These are phyloP conservation scores for Ceratonia siliqua DNA, from an alignment of 306 rosid genomes.

Conservation along the genomic window DNA sequence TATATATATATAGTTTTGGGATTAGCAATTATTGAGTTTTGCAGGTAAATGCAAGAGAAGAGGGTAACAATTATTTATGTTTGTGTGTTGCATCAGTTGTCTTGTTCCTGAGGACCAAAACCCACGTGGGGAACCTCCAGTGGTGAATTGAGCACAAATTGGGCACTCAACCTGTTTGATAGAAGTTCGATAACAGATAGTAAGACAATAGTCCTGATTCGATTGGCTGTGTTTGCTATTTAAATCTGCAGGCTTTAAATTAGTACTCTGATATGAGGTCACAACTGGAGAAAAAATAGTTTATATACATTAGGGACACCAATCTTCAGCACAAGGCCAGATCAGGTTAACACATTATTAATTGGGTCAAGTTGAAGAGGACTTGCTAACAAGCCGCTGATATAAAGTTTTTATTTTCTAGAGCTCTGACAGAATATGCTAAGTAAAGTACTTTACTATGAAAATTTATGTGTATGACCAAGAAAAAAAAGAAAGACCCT, in stretches of 20 bases:
- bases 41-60: neutral
- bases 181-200: slow-evolving; percentile 27
- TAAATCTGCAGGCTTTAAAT: neutral
- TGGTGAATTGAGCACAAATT: slow-evolving; percentile 22
- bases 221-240: slow-evolving; percentile 21
- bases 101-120: slow-evolving; percentile 39
- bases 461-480: slow-evolving; percentile 1
- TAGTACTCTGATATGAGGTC: neutral
- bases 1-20: neutral
- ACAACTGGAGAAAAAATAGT: slow-evolving; percentile 1
- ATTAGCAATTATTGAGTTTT: slow-evolving; percentile 19
- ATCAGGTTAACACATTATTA: slow-evolving; percentile 45
- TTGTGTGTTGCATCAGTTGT: slow-evolving; percentile 39
- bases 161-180: slow-evolving; percentile 7
- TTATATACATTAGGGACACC: slow-evolving; percentile 3
- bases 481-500: slow-evolving; percentile 14
- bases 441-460: neutral
- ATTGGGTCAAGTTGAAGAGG: slow-evolving; percentile 57
- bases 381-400: slow-evolving; percentile 45
- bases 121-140: slow-evolving; percentile 41
- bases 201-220: slow-evolving; percentile 37
- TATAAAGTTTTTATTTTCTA: slow-evolving; percentile 5
- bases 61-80: slow-evolving; percentile 1
- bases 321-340: slow-evolving; percentile 33
- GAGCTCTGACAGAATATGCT: slow-evolving; percentile 27